Evolutionary conservation across 805 yeast species (phyloP), one percentile per base, ranked within the genome.

Genomic region (Cyberlindnera maritima): DNA sequence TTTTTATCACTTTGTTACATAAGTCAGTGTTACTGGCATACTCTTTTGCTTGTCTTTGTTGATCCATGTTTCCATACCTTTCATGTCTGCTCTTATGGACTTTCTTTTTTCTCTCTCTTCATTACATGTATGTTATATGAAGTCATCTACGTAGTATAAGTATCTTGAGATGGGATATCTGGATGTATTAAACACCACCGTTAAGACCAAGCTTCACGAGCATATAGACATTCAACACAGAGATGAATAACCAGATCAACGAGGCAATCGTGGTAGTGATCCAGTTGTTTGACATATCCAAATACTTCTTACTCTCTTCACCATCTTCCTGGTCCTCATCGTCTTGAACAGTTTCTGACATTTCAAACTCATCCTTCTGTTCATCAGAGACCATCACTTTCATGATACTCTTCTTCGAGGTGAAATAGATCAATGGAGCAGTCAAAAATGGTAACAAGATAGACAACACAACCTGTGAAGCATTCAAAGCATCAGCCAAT

Each of bases 401-500:
- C 97, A 91, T 90, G 40, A 85, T 76, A 13, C 75, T 63, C 57
- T 79, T 82, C 43, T 72, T 75, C 42, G 88, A 79, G 1, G 97
- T 91, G 64, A 90, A 85, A 60, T 81, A 90, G 40, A 90, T 79
- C 60, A 90, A 70, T 6, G 97, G 97, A 1, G 95, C 92, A 9
- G 91, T 80, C 37, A 88, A 74, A 54, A 90, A 84, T 10, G 97
- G 97, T 48, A 90, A 72, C 39, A 91, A 73, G 43, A 91, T 75
- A 2, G 96, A 88, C 41, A 90, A 71, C 1, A 88, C 81, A 17
- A 90, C 94, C 66, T 90, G 97, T 0, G 94, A 81, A n/a, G 87
- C 80, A 59, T 89, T 90, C 54, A 90, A 74, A 0, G 95, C 89
- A 11, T 72, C 67, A 10, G 81, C 72, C 45, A 90, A 69, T 1